phyloP scores from a whole-genome alignment of 1,284 basidiomycete species.

The Puccinia hordei region DNA sequence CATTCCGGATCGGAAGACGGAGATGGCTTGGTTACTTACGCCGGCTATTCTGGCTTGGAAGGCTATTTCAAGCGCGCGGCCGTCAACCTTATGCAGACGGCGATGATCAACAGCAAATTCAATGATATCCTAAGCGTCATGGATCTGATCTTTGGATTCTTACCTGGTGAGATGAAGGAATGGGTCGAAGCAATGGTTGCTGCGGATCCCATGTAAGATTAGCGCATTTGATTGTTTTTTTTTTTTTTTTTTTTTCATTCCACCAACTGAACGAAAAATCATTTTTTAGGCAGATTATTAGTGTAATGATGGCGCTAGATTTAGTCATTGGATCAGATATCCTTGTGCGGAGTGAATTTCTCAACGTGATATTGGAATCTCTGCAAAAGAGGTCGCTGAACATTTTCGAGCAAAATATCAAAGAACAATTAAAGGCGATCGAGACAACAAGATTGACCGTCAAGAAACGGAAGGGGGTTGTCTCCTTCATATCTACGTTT shows the following conservation, averaged over 20 bases:
- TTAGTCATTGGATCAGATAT: constrained; percentile 76
- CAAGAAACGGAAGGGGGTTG: constrained; percentile 88
- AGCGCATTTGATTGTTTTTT: too few relatives aligned
- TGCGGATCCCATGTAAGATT: constrained; percentile 74
- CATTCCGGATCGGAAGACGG: constrained; percentile 72
- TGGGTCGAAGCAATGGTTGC: constrained; percentile 79
- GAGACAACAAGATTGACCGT: constrained; percentile 86
- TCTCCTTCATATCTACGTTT: constrained; percentile 90
- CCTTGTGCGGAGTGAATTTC: constrained; percentile 68
- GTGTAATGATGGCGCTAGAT: constrained; percentile 78
- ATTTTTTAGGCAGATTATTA: constrained; percentile 73
- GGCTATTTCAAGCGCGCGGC: constrained; percentile 88
- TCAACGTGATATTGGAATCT: constrained; percentile 29
- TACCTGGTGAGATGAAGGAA: constrained; percentile 76
- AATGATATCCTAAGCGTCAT: constrained; percentile 83
- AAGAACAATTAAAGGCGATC: constrained; percentile 81
- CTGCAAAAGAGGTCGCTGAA: constrained; percentile 33
- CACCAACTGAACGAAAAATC: neutral
- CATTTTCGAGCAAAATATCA: constrained; percentile 54
- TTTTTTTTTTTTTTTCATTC: neutral
- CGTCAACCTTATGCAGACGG: constrained; percentile 66
- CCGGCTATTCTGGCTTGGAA: constrained; percentile 92
- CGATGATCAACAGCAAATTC: constrained; percentile 64
- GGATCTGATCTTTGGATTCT: constrained; percentile 92
- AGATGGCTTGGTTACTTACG: constrained; percentile 68